Conservation (phyloP, 768 basidiomycete genomes). For the Austroboletus eburneus region DNA sequence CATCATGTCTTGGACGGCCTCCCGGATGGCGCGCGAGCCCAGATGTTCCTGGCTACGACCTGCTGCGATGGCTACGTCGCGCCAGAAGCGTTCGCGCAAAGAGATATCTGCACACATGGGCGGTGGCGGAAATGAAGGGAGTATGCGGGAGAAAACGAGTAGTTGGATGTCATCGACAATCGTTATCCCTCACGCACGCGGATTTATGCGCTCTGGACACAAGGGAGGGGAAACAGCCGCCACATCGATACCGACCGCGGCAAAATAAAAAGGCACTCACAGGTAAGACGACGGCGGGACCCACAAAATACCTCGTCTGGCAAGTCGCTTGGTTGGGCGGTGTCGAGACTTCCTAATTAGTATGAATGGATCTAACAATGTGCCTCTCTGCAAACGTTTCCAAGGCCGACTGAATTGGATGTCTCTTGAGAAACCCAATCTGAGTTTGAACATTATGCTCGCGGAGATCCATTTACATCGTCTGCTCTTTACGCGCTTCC, state of each 20-base stretch:
- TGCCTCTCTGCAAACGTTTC: too few species aligned
- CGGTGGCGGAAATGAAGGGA: not conserved
- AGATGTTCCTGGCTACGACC: conserved; percentile 6
- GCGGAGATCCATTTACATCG: not conserved
- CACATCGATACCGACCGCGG: conserved; percentile 1
- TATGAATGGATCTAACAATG: conserved; percentile 1
- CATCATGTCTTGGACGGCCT: conserved; percentile 22
- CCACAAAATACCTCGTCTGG: conserved; percentile 15
- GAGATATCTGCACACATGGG: conserved; percentile 13
- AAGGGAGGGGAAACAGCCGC: not conserved
- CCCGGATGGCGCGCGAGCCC: conserved; percentile 13
- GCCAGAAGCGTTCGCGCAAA: conserved; percentile 25
- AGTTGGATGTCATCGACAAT: not conserved
- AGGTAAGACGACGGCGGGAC: conserved; percentile 11
- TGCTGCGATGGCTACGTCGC: conserved; percentile 14
- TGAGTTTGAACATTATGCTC: too few species aligned
- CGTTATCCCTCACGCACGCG: not conserved
- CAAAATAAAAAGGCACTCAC: not conserved
- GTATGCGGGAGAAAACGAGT: conserved; percentile 1
- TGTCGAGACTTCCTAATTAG: conserved; percentile 18
- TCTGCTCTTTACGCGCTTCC: not conserved
- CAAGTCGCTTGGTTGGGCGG: conserved; percentile 3
- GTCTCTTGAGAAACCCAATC: too few species aligned
- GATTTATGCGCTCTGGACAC: conserved; percentile 10
- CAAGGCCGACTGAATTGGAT: too few species aligned